phyloP scores from a whole-genome alignment of 768 basidiomycete genomes.

The Austroboletus festivus region DNA sequence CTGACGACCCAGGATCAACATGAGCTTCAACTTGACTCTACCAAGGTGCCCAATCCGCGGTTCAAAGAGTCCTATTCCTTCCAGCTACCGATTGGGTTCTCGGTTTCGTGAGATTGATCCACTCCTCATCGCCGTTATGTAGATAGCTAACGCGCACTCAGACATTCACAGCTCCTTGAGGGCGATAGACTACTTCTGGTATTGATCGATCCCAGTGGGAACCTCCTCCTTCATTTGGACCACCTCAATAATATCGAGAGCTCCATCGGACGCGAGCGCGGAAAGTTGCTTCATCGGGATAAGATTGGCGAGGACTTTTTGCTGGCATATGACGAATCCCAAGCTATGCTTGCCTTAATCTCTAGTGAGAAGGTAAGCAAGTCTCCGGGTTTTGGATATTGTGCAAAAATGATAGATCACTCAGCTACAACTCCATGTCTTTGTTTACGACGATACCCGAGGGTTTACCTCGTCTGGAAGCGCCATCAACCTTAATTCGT shows the following conservation, averaged over 20 bases:
- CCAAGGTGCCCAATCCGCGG: constrained; percentile 20
- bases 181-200: constrained; percentile 40
- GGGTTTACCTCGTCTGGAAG: constrained; percentile 42
- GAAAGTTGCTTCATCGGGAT: constrained; percentile 39
- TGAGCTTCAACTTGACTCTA: constrained; percentile 27
- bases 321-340: constrained; percentile 51
- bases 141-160: constrained; percentile 7
- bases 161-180: constrained; percentile 40
- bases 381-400: too few relatives aligned
- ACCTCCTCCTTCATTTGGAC: constrained; percentile 41
- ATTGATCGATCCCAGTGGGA: constrained; percentile 30
- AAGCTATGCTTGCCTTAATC: constrained; percentile 46
- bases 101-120: constrained; percentile 20
- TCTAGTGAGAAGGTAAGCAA: constrained; percentile 39
- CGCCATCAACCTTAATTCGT: constrained; percentile 40
- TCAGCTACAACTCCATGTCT: constrained; percentile 43
- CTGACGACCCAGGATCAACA: constrained; percentile 30
- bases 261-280: constrained; percentile 30
- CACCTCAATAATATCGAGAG: constrained; percentile 28
- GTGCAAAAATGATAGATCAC: background rate
- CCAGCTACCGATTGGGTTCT: constrained; percentile 20
- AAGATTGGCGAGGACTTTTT: constrained; percentile 46
- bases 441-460: constrained; percentile 46
- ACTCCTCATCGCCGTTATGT: background rate
- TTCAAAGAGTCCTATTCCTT: constrained; percentile 26